Conservation (phyloP, 106 monocot genomes). For the Platanthera zijinensis region DNA sequence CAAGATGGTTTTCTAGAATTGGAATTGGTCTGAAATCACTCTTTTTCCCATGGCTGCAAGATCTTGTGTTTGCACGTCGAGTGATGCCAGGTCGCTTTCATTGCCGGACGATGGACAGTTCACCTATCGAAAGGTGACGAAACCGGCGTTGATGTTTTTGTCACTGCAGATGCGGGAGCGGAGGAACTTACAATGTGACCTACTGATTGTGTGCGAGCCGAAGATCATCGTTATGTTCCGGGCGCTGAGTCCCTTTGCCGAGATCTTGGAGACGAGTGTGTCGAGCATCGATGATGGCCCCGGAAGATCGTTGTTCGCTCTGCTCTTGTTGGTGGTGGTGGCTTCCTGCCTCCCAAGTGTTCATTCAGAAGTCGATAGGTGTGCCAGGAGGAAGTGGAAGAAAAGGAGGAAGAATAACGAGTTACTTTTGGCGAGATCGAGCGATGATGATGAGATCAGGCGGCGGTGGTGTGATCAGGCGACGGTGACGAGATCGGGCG, state of each 20-base stretch:
- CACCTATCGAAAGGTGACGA: conserved; percentile 24
- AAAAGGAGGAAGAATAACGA: no score
- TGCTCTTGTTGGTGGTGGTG: conserved; percentile 39
- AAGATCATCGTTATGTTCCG: conserved; percentile 47
- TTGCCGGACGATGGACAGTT: conserved; percentile 32
- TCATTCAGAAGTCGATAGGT: no score
- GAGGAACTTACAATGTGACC: conserved; percentile 35
- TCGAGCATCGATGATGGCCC: conserved; percentile 24
- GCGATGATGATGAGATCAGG: no score
- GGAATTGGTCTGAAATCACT: no score
- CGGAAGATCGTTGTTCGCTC: conserved; percentile 54
- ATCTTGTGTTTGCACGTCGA: conserved; percentile 11
- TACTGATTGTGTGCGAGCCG: conserved; percentile 54
- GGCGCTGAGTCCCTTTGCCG: conserved; percentile 31
- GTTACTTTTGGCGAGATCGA: no score
- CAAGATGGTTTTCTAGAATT: no score
- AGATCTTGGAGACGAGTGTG: conserved; percentile 30
- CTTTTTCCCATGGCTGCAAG: no score
- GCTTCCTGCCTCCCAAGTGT: conserved; percentile 61
- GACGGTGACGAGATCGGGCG: no score
- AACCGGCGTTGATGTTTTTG: conserved; percentile 29
- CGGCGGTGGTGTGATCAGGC: no score
- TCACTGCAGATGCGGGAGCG: conserved; percentile 49
- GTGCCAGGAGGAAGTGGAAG: no score
- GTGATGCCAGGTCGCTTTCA: conserved; percentile 40